Base-by-base conservation (phyloP, 2,329 filamentous ascomycete species). In the Beauveria sp. region DNA sequence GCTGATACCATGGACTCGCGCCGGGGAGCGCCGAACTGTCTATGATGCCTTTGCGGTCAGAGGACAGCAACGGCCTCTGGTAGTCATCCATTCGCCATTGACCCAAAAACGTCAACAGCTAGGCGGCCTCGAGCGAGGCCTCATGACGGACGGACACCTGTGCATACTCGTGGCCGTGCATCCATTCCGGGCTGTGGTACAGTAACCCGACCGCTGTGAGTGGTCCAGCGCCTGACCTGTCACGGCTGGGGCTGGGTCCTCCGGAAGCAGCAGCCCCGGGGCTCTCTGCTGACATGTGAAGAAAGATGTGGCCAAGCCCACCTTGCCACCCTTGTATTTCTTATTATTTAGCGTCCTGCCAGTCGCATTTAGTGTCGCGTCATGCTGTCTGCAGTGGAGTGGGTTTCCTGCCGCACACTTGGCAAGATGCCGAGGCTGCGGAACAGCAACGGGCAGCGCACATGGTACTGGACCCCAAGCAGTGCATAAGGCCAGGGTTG, bases 171-270 rank as follows among this genome's bases (percentile, higher is more conserved):
- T 38, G 12, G n/a, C 7, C 8, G 26, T 43, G 43, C 38, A 18
- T 47, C 30, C 56, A 58, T 58, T 58, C 46, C 46, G 26, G 42
- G 20, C 10, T 47, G n/a, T 24, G 55, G 45, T 50, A n/a, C 56
- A 40, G 55, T 58, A 58, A 58, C 45, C 22, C 57, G 34, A 18
- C 18, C 22, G 47, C 57, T 43, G n/a, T 58, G 55, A 58, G 55
- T 58, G 55, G 55, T 50, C 45, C 55, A 40, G 45, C 55, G 55
- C 55, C 30, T 42, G 53, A 30, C 53, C 42, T 30, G 26, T 22
- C 42, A 20, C 52, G 18, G 38, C 52, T 24, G 40, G 40, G 18
- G 38, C 52, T 24, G 40, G 40, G 38, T 24, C 42, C 54, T 14
- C 43, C 54, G 54, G 54, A 57, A 57, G 16, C 54, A 57, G 20